Conservation (phyloP, 2,329 filamentous ascomycete species). For the Paraconiothyrium brasiliense region DNA sequence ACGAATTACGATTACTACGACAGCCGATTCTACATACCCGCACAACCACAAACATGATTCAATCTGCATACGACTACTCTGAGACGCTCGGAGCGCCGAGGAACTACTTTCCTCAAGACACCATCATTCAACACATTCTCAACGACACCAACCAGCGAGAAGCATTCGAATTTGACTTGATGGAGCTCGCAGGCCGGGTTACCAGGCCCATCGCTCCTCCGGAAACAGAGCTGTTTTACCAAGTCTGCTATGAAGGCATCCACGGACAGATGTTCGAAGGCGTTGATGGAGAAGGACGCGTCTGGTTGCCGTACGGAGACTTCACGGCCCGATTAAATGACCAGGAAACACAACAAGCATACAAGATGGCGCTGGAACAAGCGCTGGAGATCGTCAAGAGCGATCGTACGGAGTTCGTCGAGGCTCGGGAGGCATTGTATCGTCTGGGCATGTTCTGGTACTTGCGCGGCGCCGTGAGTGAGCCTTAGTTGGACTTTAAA, state of each 20-base stretch:
- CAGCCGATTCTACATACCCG: neutral
- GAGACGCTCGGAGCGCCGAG: neutral
- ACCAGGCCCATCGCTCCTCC: neutral
- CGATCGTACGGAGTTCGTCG: neutral
- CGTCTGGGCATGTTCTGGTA: conserved; percentile 15
- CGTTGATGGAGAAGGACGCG: neutral
- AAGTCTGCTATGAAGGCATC: conserved; percentile 13
- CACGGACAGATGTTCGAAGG: conserved; percentile 9
- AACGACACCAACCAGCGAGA: conserved; percentile 7
- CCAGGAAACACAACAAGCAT: conserved; percentile 2
- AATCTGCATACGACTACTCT: conserved; percentile 12
- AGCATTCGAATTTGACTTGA: conserved; percentile 7
- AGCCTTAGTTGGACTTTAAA: neutral
- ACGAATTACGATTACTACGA: neutral
- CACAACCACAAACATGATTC: conserved; percentile 5
- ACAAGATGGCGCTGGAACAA: conserved; percentile 8
- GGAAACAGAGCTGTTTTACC: conserved; percentile 14
- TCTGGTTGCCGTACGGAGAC: conserved; percentile 6
- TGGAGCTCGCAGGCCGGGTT: conserved; percentile 8
- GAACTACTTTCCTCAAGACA: conserved; percentile 9
- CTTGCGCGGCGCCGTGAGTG: neutral
- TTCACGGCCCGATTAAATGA: neutral
- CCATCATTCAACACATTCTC: conserved; percentile 3
- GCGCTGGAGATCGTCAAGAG: conserved; percentile 7
- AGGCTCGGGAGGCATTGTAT: conserved; percentile 11